Conservation (phyloP, 176 grass and related monocot genomes). For the Ensete glaucum region DNA sequence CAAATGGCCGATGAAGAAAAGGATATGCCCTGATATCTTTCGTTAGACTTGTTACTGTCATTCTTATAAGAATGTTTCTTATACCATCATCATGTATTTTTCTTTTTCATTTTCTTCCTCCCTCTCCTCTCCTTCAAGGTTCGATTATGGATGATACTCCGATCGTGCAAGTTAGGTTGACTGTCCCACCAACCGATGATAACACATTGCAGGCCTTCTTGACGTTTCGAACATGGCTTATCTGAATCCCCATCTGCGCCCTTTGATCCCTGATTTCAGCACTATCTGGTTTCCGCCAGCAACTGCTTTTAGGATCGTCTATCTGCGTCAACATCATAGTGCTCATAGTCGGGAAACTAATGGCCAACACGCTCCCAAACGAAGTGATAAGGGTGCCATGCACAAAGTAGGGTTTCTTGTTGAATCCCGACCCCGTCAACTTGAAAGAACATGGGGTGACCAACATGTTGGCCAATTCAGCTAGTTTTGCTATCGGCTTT, state of each 20-base stretch:
- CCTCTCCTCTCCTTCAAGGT: no score
- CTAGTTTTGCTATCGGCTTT: no score
- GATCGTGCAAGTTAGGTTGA: neutral
- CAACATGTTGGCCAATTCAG: neutral
- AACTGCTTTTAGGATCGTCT: neutral
- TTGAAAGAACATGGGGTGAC: neutral
- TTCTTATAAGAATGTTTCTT: no score
- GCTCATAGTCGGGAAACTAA: neutral
- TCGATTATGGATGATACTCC: no score
- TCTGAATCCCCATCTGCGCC: neutral
- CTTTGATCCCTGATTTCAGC: neutral
- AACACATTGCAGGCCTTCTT: neutral
- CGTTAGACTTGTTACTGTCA: no score
- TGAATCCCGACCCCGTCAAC: constrained; percentile 2
- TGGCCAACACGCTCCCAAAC: neutral
- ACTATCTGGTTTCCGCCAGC: neutral
- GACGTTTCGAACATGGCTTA: neutral
- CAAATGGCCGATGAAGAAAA: no score
- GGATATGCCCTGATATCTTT: no score
- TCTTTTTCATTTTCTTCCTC: no score
- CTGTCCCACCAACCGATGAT: neutral
- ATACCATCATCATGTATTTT: no score
- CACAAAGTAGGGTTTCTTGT: neutral
- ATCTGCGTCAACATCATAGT: neutral
- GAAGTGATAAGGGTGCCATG: neutral